Evolutionary conservation across 352 stramenopile species (phyloP).

Genomic region (Globisporangium irregulare): DNA sequence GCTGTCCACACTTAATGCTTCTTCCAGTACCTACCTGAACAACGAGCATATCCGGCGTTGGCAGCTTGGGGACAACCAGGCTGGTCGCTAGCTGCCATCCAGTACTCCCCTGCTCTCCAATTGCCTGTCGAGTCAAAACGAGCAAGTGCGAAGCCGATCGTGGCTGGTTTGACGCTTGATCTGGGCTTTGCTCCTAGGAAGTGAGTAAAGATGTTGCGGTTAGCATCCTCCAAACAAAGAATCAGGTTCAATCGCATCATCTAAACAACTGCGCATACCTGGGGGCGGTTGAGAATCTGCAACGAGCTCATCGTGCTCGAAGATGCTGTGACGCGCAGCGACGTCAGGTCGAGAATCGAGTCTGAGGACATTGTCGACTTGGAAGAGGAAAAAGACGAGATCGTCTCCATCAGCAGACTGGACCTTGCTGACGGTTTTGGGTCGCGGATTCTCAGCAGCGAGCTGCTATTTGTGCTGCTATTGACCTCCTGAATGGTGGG

Average conservation of each 20-base stretch:
- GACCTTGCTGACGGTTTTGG: background rate
- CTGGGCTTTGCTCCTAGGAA: conserved; percentile 2
- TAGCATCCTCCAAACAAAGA: background rate
- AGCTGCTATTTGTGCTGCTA: background rate
- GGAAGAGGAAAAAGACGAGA: conserved; percentile 4
- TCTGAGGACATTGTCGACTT: background rate
- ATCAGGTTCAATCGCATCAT: too few relatives aligned
- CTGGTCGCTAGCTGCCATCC: conserved; percentile 24
- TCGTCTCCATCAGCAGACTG: background rate
- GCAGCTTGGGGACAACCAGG: conserved; percentile 27
- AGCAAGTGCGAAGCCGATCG: conserved; percentile 28
- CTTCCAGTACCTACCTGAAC: conserved; percentile 31
- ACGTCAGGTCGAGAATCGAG: conserved; percentile 36
- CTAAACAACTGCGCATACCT: background rate
- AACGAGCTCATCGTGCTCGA: conserved; percentile 31
- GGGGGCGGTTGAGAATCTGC: conserved; percentile 27
- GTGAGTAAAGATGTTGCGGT: background rate
- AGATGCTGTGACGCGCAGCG: conserved; percentile 28
- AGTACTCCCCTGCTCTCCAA: conserved; percentile 1
- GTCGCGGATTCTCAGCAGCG: background rate
- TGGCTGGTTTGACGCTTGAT: background rate
- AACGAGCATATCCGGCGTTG: conserved; percentile 36
- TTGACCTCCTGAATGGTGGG: background rate
- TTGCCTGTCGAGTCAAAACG: conserved; percentile 16
- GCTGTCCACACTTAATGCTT: background rate